Conservation (phyloP, 2,329 filamentous ascomycete genomes). For the Penicillium oxalicum region DNA sequence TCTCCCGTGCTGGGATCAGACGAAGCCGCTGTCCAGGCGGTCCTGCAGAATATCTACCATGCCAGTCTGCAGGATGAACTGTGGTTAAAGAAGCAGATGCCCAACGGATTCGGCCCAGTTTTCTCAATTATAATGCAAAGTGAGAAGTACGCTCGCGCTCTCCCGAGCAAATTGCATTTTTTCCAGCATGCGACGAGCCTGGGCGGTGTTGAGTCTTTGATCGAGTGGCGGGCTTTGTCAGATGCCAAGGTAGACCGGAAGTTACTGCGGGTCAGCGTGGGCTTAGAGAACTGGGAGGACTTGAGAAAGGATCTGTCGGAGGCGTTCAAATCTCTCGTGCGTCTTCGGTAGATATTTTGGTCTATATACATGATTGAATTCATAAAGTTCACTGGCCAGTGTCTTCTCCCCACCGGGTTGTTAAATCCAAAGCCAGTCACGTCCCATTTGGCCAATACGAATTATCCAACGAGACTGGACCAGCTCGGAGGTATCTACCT, state of each 20-base stretch:
- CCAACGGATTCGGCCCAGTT: constrained; percentile 79
- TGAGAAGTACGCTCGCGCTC: constrained; percentile 53
- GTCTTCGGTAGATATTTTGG: neutral
- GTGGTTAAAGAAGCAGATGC: constrained; percentile 86
- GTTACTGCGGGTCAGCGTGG: constrained; percentile 74
- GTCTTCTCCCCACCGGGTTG: too few relatives aligned
- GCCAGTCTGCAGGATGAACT: constrained; percentile 69
- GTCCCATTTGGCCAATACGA: constrained; percentile 22
- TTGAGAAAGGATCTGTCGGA: constrained; percentile 66
- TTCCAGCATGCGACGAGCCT: constrained; percentile 95
- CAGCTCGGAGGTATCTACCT: constrained; percentile 1
- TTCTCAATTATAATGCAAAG: constrained; percentile 66
- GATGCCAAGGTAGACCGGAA: constrained; percentile 65
- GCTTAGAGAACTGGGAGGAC: constrained; percentile 80
- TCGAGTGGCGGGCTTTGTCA: constrained; percentile 91
- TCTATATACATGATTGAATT: too few relatives aligned
- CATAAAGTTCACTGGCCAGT: too few relatives aligned
- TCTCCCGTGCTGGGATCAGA: constrained; percentile 36
- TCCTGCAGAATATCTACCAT: constrained; percentile 63
- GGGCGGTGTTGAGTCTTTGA: constrained; percentile 87
- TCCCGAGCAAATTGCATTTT: constrained; percentile 71
- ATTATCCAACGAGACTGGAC: constrained; percentile 25
- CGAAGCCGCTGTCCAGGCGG: constrained; percentile 41
- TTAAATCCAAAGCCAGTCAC: constrained; percentile 30
- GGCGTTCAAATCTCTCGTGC: constrained; percentile 47